A percentile compares a stretch with the other conserved stretches of the same genome.
phyloP scores from a whole-genome alignment of 2,329 filamentous ascomycete species.

The Fusarium sp. region DNA sequence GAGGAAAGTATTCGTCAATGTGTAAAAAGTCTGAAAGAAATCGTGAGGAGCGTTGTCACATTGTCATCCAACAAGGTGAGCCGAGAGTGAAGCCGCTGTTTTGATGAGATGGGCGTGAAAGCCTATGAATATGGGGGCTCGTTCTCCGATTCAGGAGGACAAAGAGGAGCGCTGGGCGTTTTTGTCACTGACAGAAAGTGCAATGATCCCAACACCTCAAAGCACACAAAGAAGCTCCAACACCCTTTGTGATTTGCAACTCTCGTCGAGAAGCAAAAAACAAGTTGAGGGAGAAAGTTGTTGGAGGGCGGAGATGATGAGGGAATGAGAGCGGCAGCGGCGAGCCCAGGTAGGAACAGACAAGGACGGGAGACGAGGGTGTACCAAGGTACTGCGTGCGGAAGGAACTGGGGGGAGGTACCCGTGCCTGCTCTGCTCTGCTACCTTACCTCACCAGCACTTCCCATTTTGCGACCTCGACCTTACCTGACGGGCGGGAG shows the following conservation, averaged over 20 bases:
- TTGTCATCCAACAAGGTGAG: constrained; percentile 46
- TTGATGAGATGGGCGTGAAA: constrained; percentile 40
- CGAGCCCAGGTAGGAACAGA: constrained; percentile 43
- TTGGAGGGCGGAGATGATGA: constrained; percentile 51
- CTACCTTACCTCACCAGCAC: background rate
- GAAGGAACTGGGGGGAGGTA: constrained; percentile 28
- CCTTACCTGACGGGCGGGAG: constrained; percentile 45
- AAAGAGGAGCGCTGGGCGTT: constrained; percentile 26
- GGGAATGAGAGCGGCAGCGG: constrained; percentile 47
- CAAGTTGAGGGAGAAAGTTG: constrained; percentile 49
- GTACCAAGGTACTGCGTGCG: constrained; percentile 44
- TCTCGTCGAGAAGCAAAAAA: constrained; percentile 47
- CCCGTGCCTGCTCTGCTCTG: constrained; percentile 18
- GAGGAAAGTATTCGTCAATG: constrained; percentile 18
- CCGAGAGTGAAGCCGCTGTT: constrained; percentile 46
- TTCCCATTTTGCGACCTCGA: constrained; percentile 8
- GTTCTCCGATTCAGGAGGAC: constrained; percentile 41
- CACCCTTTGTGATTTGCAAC: constrained; percentile 46
- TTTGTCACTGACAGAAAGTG: constrained; percentile 31
- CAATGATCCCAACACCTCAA: constrained; percentile 40
- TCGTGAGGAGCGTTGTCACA: constrained; percentile 43
- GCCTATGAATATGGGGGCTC: constrained; percentile 29
- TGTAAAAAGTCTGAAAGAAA: constrained; percentile 25
- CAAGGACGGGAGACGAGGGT: constrained; percentile 43
- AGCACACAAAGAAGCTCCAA: constrained; percentile 37